Evolutionary conservation across 73 alveolate species (phyloP), one percentile per base, ranked within the genome.

Genomic region (Strombidium stylifer): DNA sequence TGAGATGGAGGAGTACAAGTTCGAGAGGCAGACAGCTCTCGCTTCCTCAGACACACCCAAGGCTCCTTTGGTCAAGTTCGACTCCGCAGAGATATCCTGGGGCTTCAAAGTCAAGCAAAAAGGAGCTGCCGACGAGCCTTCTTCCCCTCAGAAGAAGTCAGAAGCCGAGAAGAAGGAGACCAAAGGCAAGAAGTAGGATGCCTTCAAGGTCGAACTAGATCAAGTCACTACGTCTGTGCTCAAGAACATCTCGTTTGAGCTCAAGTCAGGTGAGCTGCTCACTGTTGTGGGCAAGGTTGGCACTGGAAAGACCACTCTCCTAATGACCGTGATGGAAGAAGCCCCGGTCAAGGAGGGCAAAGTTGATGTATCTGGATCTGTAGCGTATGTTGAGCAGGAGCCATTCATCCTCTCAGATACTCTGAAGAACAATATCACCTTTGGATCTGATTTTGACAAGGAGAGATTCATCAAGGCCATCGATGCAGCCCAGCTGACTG

Each of bases 331-430:
- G 51, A 41, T 91, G 25, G 79, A 86, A 37, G 89, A 85, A 69
- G 67, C 70, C 30, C 52, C 55, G 11, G 28, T 59, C 7, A 14
- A 18, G 18, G 57, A 26, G 20, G 86, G 86, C 31, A 47, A 40
- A 1, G 32, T 72, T 64, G 72, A 25, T 34, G 58, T 64, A 52
- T 74, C 67, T 2, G 90, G 80, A 28, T 49, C 70, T 10, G 81
- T 93, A 26, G 91, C 96, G 3, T 92, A 85, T 75, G 96, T 88
- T 23, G 72, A 91, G 53, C 90, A 94, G 64, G 57, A 83, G 11
- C 90, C 98, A 5, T 94, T 96, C 95, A 94, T 94, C 15, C 89
- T 90, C 50, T 90, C 85, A 82, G 85, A 86, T 32, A 92, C 98
- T 7, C 62, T 94, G 44, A 70, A 85, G 68, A 91, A 94, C 35